Evolutionary conservation across 148 eudicot species (phyloP).

Genomic region (Chenopodium suecicum): DNA sequence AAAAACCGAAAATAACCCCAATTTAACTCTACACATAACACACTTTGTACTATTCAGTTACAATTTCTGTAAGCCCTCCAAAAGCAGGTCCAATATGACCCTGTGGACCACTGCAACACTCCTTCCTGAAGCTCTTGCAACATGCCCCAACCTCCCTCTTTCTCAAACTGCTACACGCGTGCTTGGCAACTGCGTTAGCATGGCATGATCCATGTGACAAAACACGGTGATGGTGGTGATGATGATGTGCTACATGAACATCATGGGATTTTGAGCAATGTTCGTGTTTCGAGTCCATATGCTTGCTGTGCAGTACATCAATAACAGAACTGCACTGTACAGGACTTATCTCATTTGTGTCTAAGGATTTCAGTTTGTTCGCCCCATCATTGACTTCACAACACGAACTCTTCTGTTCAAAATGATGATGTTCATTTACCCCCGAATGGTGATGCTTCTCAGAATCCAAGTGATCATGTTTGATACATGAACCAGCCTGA

Average conservation of each 20-base stretch:
- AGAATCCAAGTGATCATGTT: not conserved
- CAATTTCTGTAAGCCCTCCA: slow-evolving; percentile 62
- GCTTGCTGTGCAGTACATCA: not conserved
- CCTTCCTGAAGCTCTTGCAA: slow-evolving; percentile 57
- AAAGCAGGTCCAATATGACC: slow-evolving; percentile 33
- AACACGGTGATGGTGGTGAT: slow-evolving; percentile 1
- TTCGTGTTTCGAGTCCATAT: not conserved
- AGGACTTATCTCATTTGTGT: not conserved
- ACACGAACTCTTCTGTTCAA: not conserved
- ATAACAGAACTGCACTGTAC: not conserved
- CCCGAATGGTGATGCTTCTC: slow-evolving; percentile 4
- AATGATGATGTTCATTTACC: not conserved
- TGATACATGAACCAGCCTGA: slow-evolving; percentile 17
- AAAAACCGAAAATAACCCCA: too few species aligned
- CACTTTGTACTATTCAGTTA: slow-evolving; percentile 46
- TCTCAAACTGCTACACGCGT: slow-evolving; percentile 31
- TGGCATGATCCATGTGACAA: slow-evolving; percentile 16
- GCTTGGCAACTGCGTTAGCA: slow-evolving; percentile 12
- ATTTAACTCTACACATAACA: slow-evolving; percentile 7
- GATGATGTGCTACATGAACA: slow-evolving; percentile 4
- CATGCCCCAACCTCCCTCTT: slow-evolving; percentile 49
- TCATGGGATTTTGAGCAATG: slow-evolving; percentile 12
- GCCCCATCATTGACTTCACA: slow-evolving; percentile 3
- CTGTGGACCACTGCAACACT: slow-evolving; percentile 44
- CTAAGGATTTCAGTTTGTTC: not conserved